These are phyloP conservation scores for Arthrobotrys entomopaga DNA, from an alignment of 2,329 filamentous ascomycete genomes.

Conservation along the genomic window DNA sequence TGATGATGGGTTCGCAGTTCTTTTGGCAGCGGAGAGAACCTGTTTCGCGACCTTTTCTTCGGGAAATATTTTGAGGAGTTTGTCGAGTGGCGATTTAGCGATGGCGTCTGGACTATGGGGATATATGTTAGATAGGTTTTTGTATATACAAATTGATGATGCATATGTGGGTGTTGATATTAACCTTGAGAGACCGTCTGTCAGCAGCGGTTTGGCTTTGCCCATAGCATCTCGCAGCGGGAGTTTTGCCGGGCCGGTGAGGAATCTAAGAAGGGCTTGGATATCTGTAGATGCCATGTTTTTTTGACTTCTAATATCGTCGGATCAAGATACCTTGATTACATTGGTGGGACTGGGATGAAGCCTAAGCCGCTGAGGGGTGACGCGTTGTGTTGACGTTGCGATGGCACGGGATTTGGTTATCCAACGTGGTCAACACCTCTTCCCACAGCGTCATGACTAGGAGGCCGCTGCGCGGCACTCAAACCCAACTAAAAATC, in stretches of 20 bases:
- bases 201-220: conserved; percentile 44
- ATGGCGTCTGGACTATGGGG: conserved; percentile 33
- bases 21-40: conserved; percentile 48
- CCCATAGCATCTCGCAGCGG: conserved; percentile 42
- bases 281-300: conserved; percentile 42
- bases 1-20: conserved; percentile 19
- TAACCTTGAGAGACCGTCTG: conserved; percentile 43
- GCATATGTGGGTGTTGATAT: not conserved
- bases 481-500: too few species aligned
- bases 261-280: conserved; percentile 44
- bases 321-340: too few species aligned
- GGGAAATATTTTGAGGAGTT: conserved; percentile 31
- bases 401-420: too few species aligned
- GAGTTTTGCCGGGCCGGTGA: conserved; percentile 36
- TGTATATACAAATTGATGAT: not conserved
- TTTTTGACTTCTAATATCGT: not conserved
- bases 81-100: conserved; percentile 36
- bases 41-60: conserved; percentile 51
- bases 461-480: too few species aligned
- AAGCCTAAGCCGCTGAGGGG: too few species aligned
- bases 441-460: too few species aligned
- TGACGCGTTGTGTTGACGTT: too few species aligned
- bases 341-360: too few species aligned
- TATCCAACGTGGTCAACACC: too few species aligned
- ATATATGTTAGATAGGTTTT: not conserved